These are phyloP conservation scores for Fusarium verticillioides DNA, from an alignment of 2,329 filamentous ascomycete genomes.

Conservation along the genomic window DNA sequence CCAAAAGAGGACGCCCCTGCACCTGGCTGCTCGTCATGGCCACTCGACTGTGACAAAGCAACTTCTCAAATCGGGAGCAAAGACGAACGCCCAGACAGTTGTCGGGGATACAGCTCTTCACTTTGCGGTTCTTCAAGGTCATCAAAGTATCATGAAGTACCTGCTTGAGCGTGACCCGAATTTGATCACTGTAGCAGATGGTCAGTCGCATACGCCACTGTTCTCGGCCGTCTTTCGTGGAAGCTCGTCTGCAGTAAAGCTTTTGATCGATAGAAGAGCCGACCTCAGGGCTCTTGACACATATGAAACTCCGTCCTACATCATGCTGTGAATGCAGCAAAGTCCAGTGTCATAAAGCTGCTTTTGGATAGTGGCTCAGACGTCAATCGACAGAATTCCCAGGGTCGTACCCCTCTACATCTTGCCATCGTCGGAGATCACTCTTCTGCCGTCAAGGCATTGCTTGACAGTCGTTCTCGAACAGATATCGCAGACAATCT, in stretches of 20 bases:
- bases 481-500: neutral
- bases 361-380: neutral
- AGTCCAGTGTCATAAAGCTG: neutral
- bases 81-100: neutral
- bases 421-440: neutral
- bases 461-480: neutral
- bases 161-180: neutral
- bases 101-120: neutral
- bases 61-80: slow-evolving; percentile 2
- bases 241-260: neutral
- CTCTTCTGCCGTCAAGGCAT: neutral
- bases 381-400: neutral
- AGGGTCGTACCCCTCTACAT: neutral
- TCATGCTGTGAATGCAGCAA: neutral
- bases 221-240: neutral
- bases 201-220: neutral
- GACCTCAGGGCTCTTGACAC: neutral
- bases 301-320: neutral
- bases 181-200: neutral
- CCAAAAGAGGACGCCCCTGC: neutral
- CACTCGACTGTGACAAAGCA: neutral
- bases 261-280: slow-evolving; percentile 1
- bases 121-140: neutral
- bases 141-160: neutral
- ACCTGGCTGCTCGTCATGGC: neutral